A percentile compares a stretch with the other conserved stretches of the same genome.
Conservation (phyloP, 208 protist species). For the Phytomonas serpens region DNA sequence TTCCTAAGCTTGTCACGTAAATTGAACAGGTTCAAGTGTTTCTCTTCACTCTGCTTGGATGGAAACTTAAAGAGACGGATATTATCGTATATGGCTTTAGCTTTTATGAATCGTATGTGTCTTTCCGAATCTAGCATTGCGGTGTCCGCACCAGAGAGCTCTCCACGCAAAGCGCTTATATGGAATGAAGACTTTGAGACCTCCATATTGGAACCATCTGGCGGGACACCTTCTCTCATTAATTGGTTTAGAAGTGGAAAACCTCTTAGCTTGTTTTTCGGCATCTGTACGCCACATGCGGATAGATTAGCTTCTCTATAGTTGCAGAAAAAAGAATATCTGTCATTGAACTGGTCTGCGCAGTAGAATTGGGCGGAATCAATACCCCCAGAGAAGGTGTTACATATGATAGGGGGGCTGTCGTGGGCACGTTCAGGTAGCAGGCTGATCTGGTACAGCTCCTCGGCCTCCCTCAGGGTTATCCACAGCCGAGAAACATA, state of each 20-base stretch:
- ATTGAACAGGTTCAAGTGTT: not conserved
- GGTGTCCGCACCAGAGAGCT: constrained; percentile 23
- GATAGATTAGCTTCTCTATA: constrained; percentile 42
- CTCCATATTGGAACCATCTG: not conserved
- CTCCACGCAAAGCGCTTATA: not conserved
- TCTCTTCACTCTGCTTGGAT: not conserved
- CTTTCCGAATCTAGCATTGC: constrained; percentile 21
- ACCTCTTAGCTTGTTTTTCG: constrained; percentile 23
- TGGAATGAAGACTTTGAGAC: not conserved
- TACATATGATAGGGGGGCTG: constrained; percentile 32
- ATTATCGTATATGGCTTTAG: constrained; percentile 5
- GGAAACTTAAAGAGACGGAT: constrained; percentile 21
- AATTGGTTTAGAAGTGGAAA: constrained; percentile 38
- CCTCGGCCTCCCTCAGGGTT: constrained; percentile 38
- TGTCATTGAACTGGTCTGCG: constrained; percentile 66
- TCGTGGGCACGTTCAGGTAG: constrained; percentile 27
- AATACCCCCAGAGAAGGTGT: constrained; percentile 31
- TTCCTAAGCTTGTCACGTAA: constrained; percentile 16
- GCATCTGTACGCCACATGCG: constrained; percentile 30
- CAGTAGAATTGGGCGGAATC: constrained; percentile 49
- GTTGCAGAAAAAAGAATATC: constrained; percentile 28
- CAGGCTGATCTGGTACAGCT: constrained; percentile 31
- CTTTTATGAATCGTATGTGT: constrained; percentile 20
- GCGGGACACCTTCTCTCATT: not conserved
- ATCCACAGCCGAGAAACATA: constrained; percentile 77